Evolutionary conservation across 768 basidiomycete genomes (phyloP).

Genomic region (Psilocybe cyanescens): DNA sequence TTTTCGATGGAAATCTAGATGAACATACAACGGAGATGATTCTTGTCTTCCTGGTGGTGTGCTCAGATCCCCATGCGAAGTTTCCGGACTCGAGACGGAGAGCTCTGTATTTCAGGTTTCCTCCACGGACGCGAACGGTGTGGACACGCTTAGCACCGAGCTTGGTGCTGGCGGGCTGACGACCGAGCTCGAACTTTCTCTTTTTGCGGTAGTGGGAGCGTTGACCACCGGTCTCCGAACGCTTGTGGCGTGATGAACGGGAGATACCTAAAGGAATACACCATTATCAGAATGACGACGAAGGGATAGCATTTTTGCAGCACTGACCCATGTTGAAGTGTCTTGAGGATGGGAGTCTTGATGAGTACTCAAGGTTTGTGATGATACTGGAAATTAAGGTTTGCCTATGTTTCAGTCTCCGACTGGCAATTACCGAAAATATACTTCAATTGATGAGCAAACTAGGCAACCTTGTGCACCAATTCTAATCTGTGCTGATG

Average conservation of each 20-base stretch:
- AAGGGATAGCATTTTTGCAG: constrained; percentile 30
- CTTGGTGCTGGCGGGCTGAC: constrained; percentile 97
- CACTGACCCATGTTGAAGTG: constrained; percentile 76
- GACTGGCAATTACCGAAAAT: constrained; percentile 34
- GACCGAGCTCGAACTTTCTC: constrained; percentile 99
- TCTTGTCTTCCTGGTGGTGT: constrained; percentile 93
- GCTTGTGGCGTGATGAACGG: constrained; percentile 96
- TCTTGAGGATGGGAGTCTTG: constrained; percentile 68
- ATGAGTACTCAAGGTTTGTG: constrained; percentile 47
- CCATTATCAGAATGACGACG: constrained; percentile 13
- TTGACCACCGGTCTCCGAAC: constrained; percentile 90
- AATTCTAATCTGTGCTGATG: background rate
- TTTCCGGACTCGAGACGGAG: constrained; percentile 96
- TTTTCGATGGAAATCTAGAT: constrained; percentile 3
- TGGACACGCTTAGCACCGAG: constrained; percentile 96
- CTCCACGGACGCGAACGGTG: constrained; percentile 93
- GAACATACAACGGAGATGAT: constrained; percentile 92
- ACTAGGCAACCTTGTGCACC: background rate
- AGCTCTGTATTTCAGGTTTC: constrained; percentile 94
- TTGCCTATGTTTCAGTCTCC: constrained; percentile 39
- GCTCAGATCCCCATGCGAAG: constrained; percentile 98
- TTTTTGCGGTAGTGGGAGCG: constrained; percentile 98
- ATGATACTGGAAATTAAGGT: constrained; percentile 58
- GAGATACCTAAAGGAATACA: constrained; percentile 77
- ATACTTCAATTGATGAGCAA: background rate